Conservation (phyloP, 179 eudicot genomes). For the Silene noctiflora region DNA sequence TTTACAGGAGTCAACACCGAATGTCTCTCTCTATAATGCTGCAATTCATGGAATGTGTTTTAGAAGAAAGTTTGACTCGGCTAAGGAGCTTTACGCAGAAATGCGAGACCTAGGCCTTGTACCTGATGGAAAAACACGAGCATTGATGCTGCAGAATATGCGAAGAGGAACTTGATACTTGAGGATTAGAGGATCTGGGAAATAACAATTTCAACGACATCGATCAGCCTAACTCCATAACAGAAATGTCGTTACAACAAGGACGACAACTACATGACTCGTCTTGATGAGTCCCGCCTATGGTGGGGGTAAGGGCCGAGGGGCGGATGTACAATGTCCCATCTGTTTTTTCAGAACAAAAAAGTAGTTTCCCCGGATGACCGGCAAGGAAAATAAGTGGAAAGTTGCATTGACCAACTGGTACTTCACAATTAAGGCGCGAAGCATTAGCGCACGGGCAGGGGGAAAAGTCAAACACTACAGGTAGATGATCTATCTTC, state of each 20-base stretch:
- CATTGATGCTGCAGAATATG: constrained; percentile 78
- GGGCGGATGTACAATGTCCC: not conserved
- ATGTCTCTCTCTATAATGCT: constrained; percentile 77
- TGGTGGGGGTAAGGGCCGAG: not conserved
- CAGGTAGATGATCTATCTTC: not conserved
- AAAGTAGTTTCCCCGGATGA: not conserved
- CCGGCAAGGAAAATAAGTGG: not conserved
- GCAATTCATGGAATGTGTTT: constrained; percentile 89
- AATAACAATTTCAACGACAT: not conserved
- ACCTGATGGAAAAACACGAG: constrained; percentile 89
- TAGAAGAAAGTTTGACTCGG: constrained; percentile 49
- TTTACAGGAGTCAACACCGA: constrained; percentile 44
- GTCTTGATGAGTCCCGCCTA: not conserved
- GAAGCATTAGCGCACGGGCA: no score
- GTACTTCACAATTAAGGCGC: no score
- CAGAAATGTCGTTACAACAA: not conserved
- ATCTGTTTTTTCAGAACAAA: no score
- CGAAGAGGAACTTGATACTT: constrained; percentile 21
- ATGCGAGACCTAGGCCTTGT: constrained; percentile 60
- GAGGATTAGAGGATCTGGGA: constrained; percentile 2
- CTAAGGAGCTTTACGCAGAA: constrained; percentile 56
- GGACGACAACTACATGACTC: not conserved
- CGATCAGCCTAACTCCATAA: not conserved
- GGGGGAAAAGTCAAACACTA: not conserved
- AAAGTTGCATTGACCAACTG: not conserved